Base-by-base conservation (phyloP, 495 filamentous ascomycete species). In the Penicillium angulare region DNA sequence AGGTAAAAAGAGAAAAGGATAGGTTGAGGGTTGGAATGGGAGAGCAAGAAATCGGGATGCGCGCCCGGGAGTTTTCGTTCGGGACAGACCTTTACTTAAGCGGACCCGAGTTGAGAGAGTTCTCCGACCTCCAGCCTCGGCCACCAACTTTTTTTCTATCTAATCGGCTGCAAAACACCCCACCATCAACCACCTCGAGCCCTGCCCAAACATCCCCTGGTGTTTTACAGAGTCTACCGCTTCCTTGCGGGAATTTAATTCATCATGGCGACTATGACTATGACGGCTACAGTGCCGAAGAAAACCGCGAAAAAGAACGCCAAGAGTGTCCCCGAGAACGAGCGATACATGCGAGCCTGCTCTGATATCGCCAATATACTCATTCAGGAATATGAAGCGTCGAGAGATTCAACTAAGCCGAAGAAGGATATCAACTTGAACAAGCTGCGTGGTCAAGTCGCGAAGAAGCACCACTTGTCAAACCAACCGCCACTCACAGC, bases 341-440 rank as follows among this genome's bases (percentile, higher is more conserved):
- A 98, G 71, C 85, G 93, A 35, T 96, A 84, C 63, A 82, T 97
- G 74, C 81, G 89, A 57, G 91, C 90, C 43, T 97, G 95, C 68
- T 92, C 95, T 22, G 93, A 97, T 55, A 90, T 98, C 64, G 93
- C 91, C 26, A 90, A 85, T 71, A 86, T 85, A 36, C 83, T 98
- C 40, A 96, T 98, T 50, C 87, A 95, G 62, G 92, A 97, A 59
- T 86, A 92, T 63, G 93, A 98, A 68, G 74, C 86, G 16, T 76
- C 85, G 43, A 82, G 79, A 50, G 85, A 93, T 61, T 79, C 82
- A 17, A 82, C 79, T 26, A 83, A 80, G 54, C 83, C 84, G 3
- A 85, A 81, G 65, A 88, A 84, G 63, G 91, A 97, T 66, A 79
- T 97, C 68, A 98, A 97, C 66, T 83, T 98, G 57, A 98, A 98